Percentiles rank a stretch among this genome's conserved stretches.
Conservation (phyloP, 257 asterid genomes). For the Hygrophila difformis region DNA sequence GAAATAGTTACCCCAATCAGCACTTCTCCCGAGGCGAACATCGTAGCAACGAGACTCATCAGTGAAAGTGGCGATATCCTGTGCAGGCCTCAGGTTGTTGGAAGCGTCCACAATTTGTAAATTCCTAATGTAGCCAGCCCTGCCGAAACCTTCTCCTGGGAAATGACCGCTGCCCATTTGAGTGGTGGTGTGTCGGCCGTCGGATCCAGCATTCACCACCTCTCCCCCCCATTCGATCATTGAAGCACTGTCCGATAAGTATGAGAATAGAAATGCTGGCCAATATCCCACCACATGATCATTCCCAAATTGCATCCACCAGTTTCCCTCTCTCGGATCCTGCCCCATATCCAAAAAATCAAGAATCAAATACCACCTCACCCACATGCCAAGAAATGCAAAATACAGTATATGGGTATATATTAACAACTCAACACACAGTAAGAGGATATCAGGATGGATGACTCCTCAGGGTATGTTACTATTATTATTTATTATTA, state of each 20-base stretch:
- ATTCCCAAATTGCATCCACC: constrained; percentile 77
- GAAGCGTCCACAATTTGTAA: constrained; percentile 32
- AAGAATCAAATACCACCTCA: not conserved
- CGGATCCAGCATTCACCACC: constrained; percentile 29
- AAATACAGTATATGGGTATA: too few relatives aligned
- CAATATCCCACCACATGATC: constrained; percentile 33
- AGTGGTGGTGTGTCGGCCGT: constrained; percentile 64
- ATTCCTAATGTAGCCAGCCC: constrained; percentile 35
- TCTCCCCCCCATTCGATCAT: constrained; percentile 56
- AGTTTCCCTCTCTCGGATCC: constrained; percentile 16
- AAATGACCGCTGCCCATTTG: constrained; percentile 52
- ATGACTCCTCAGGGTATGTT: too few relatives aligned
- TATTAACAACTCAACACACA: too few relatives aligned
- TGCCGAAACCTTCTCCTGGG: constrained; percentile 37
- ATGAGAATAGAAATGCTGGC: constrained; percentile 29
- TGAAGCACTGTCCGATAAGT: constrained; percentile 27
- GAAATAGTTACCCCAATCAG: constrained; percentile 34
- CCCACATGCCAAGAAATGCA: too few relatives aligned
- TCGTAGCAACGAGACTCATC: constrained; percentile 30
- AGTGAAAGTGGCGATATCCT: constrained; percentile 19
- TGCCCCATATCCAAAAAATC: not conserved
- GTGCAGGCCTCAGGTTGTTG: constrained; percentile 28
- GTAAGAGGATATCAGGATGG: too few relatives aligned
- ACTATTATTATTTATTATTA: too few relatives aligned
- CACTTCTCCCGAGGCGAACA: constrained; percentile 20